Conservation (phyloP, 2,329 filamentous ascomycete species). For the Emericellopsis cladophorae region DNA sequence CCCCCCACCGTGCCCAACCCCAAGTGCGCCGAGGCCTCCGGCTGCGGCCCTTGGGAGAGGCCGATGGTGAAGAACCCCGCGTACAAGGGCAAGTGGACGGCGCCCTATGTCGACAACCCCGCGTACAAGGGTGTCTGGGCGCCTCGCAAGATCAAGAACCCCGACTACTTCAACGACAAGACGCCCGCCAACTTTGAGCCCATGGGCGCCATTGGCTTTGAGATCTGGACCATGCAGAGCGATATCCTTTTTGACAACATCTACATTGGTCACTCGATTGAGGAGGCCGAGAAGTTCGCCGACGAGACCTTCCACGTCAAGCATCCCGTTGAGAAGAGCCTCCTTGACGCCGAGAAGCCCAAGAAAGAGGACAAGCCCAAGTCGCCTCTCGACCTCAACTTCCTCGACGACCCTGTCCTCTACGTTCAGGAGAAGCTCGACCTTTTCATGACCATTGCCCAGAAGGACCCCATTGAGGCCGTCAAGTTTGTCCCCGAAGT, state of each 20-base stretch:
- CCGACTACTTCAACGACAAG: constrained; percentile 94
- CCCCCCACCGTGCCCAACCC: constrained; percentile 85
- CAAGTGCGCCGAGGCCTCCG: constrained; percentile 86
- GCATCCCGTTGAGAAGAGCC: constrained; percentile 66
- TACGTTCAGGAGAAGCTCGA: constrained; percentile 90
- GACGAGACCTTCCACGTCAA: constrained; percentile 86
- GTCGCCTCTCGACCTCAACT: constrained; percentile 67
- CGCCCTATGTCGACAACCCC: constrained; percentile 90
- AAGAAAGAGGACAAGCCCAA: constrained; percentile 53
- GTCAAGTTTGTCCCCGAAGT: constrained; percentile 87
- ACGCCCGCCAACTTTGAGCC: constrained; percentile 92
- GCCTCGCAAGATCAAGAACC: constrained; percentile 94
- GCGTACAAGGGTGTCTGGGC: constrained; percentile 95
- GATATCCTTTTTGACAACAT: constrained; percentile 99
- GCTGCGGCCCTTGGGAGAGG: constrained; percentile 85
- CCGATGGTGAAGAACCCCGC: constrained; percentile 89
- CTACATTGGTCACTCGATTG: constrained; percentile 95
- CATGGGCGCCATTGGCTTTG: constrained; percentile 95
- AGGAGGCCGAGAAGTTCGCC: constrained; percentile 81
- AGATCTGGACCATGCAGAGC: constrained; percentile 99
- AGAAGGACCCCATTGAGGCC: constrained; percentile 72
- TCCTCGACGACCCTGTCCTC: constrained; percentile 78
- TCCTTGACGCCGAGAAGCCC: constrained; percentile 69
- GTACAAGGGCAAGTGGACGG: constrained; percentile 98
- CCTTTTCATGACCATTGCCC: constrained; percentile 74